Evolutionary conservation across 176 grass and related monocot genomes (phyloP), one percentile per base, ranked within the genome.

Genomic region (Oryza australiensis): DNA sequence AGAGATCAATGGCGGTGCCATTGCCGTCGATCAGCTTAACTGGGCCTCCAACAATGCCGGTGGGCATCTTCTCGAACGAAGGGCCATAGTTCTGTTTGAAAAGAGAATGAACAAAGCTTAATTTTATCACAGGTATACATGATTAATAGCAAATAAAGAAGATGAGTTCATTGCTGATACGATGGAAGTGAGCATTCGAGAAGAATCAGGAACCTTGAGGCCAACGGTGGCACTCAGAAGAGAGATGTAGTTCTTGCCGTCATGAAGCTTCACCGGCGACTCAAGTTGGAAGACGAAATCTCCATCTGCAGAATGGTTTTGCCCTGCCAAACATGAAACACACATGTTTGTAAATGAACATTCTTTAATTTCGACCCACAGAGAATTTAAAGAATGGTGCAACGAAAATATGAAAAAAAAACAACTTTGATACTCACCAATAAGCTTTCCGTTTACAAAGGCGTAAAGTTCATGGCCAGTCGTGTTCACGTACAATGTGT

Each of bases 221-320:
- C 95, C 95, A 30, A 93, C 82, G 48, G 95, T 94, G 46, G 75
- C 88, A 51, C 95, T 98, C 11, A 98, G 75, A 16, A 94, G 81
- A 11, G 86, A 82, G 13, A 98, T 76, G 45, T 87, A 64, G 84
- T 98, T 94, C 74, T 79, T 90, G 3, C 88, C 88, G 0, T 75
- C 16, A 9, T 78, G 73, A 33, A 90, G 78, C 12, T 78, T 78
- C 67, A 78, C 73, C 0, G 83, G 83, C 3, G 88, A 66, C 83
- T 86, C 16, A 0, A 90, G 67, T 62, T 90, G 83, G 73, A 90
- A 90, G 27, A 86, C 30, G 60, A 86, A 86, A 1, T 34, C 72
- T 3, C 83, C 66, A 11, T 86, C 26, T 0, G 88, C 27, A 26
- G 79, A 90, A 20, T 86, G 79, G 27, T 82, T 65, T 66, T 48